Conservation (phyloP, 257 asterid genomes). For the Echium plantagineum region DNA sequence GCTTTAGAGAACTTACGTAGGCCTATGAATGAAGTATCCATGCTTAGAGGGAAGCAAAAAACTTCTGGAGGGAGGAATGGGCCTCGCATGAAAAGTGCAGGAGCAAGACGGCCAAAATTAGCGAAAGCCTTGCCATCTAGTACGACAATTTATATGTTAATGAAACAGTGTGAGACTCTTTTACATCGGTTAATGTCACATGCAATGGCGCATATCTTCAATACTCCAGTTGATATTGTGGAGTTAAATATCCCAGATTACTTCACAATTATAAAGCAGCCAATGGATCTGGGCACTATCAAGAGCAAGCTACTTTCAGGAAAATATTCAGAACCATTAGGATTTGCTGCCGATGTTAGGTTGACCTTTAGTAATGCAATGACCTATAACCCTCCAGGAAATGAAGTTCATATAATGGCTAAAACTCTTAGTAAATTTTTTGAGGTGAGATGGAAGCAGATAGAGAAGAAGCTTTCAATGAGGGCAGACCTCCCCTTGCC, state of each 20-base stretch:
- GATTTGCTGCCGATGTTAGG: conserved; percentile 9
- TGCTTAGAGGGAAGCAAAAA: conserved; percentile 38
- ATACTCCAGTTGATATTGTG: conserved; percentile 12
- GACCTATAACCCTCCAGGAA: conserved; percentile 61
- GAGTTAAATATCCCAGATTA: conserved; percentile 13
- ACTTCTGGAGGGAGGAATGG: conserved; percentile 40
- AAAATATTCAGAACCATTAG: not conserved
- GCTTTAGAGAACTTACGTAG: conserved; percentile 26
- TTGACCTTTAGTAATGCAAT: conserved; percentile 13
- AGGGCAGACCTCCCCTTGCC: conserved; percentile 21
- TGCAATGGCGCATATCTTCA: conserved; percentile 11
- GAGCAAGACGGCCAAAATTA: conserved; percentile 24
- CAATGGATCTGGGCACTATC: conserved; percentile 17
- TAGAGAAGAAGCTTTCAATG: conserved; percentile 49
- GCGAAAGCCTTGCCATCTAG: conserved; percentile 23
- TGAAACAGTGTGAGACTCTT: not conserved
- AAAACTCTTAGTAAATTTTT: conserved; percentile 39
- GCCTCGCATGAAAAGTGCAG: conserved; percentile 43
- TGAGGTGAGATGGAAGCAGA: conserved; percentile 65
- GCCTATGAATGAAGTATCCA: conserved; percentile 19
- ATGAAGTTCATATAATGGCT: conserved; percentile 57
- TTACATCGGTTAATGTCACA: conserved; percentile 5
- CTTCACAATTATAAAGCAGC: conserved; percentile 13
- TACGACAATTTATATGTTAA: not conserved
- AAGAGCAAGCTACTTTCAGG: conserved; percentile 4